A percentile compares a stretch with the other conserved stretches of the same genome.
phyloP scores from a whole-genome alignment of 2,329 filamentous ascomycete species.

The Hymenoscyphus fructigenus region DNA sequence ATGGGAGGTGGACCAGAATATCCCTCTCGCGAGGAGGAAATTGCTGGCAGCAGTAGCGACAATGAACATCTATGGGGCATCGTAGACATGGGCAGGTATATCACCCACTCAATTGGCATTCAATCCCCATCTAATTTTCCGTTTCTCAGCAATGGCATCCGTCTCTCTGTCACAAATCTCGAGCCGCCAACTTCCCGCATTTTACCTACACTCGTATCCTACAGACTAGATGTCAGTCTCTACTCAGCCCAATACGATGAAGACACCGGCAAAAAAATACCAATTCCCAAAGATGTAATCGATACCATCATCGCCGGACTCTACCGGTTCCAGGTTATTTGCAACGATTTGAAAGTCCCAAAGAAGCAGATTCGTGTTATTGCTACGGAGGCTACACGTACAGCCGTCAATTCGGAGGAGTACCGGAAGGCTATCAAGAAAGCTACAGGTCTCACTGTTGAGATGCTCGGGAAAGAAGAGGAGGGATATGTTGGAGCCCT shows the following conservation, averaged over 20 bases:
- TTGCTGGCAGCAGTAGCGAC: not conserved
- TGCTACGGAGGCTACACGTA: constrained; percentile 66
- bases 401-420: constrained; percentile 57
- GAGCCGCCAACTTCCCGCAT: constrained; percentile 57
- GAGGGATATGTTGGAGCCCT: constrained; percentile 66
- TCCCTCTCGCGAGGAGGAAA: not conserved
- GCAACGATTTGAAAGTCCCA: constrained; percentile 55
- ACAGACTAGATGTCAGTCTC: constrained; percentile 60
- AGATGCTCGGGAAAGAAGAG: constrained; percentile 62
- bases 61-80: constrained; percentile 30
- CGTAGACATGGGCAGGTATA: constrained; percentile 41
- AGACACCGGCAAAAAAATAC: constrained; percentile 42
- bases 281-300: constrained; percentile 54
- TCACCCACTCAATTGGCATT: not conserved
- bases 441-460: constrained; percentile 58
- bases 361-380: constrained; percentile 55
- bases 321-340: constrained; percentile 56
- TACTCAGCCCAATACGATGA: constrained; percentile 60
- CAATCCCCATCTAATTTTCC: not conserved
- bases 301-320: constrained; percentile 51
- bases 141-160: constrained; percentile 63
- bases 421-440: constrained; percentile 52
- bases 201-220: constrained; percentile 56
- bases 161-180: constrained; percentile 66
- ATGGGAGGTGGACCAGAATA: constrained; percentile 2